phyloP scores from a whole-genome alignment of 176 grass and related monocot genomes.

The Coix lacrymajobi region DNA sequence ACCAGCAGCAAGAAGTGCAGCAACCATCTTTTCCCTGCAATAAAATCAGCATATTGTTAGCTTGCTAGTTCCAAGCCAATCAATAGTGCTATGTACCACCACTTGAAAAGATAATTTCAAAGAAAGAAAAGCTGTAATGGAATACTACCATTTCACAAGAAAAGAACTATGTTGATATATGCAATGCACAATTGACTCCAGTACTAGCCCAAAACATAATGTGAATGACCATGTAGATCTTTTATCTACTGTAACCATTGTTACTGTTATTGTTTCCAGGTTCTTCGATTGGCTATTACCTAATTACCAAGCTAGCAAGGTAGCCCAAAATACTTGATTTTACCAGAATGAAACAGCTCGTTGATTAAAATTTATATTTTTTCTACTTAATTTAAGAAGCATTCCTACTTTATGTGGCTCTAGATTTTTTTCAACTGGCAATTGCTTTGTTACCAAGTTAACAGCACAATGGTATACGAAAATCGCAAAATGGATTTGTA shows the following conservation, averaged over 20 bases:
- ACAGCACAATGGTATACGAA: not conserved
- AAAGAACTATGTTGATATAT: not conserved
- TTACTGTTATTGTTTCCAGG: not conserved
- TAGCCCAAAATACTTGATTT: not conserved
- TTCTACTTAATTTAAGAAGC: constrained; percentile 2
- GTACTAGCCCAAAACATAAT: not conserved
- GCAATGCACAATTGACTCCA: not conserved
- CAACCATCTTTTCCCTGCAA: constrained; percentile 91
- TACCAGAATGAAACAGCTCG: not conserved
- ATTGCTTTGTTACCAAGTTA: constrained; percentile 10
- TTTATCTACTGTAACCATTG: constrained; percentile 3
- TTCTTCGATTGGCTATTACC: not conserved
- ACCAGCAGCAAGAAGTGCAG: constrained; percentile 80
- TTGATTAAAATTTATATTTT: not conserved
- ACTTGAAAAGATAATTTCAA: not conserved
- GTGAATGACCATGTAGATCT: not conserved
- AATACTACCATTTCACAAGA: not conserved
- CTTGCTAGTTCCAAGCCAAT: constrained; percentile 10
- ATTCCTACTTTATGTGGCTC: not conserved
- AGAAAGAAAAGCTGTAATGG: not conserved
- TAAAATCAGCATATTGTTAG: constrained; percentile 8
- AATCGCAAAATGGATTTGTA: constrained; percentile 7
- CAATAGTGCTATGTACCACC: not conserved
- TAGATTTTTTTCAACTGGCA: not conserved
- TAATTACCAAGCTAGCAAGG: not conserved